Conservation (phyloP, 108 stramenopile species). For the Ochromonas danica region DNA sequence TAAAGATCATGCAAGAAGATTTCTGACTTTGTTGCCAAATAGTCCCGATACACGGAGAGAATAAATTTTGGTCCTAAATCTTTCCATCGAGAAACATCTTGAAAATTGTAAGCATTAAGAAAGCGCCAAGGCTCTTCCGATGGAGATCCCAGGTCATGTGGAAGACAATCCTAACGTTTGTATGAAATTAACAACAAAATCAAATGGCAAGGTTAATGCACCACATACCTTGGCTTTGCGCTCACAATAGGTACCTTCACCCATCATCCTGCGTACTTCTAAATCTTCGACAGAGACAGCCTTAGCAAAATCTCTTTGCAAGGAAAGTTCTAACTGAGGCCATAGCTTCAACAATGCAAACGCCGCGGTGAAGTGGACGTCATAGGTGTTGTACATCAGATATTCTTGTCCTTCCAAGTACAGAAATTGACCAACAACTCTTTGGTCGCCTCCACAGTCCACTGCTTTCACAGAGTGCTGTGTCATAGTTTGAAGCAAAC, state of each 20-base stretch:
- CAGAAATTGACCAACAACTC: conserved; percentile 40
- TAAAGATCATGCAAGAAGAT: conserved; percentile 35
- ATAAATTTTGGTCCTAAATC: conserved; percentile 50
- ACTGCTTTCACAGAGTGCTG: too few species aligned
- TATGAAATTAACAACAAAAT: background rate
- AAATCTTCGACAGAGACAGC: conserved; percentile 35
- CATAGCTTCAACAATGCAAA: conserved; percentile 46
- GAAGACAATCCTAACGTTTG: conserved; percentile 29
- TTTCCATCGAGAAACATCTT: conserved; percentile 53
- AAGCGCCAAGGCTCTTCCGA: conserved; percentile 38
- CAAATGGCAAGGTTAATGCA: conserved; percentile 9
- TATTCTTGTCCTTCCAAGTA: conserved; percentile 54
- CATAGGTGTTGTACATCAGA: conserved; percentile 56
- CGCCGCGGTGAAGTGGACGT: conserved; percentile 51
- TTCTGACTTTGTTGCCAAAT: background rate
- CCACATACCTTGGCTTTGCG: conserved; percentile 38
- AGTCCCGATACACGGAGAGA: conserved; percentile 34
- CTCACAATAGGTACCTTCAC: conserved; percentile 25
- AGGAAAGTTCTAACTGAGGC: conserved; percentile 43
- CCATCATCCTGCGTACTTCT: conserved; percentile 34
- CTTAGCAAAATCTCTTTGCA: conserved; percentile 46
- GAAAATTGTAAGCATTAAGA: conserved; percentile 47
- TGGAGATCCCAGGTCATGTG: conserved; percentile 45
- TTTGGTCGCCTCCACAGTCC: conserved; percentile 28
- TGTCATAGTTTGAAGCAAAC: too few species aligned